Evolutionary conservation across 306 rosid genomes (phyloP).

Genomic region (Prunus davidiana): DNA sequence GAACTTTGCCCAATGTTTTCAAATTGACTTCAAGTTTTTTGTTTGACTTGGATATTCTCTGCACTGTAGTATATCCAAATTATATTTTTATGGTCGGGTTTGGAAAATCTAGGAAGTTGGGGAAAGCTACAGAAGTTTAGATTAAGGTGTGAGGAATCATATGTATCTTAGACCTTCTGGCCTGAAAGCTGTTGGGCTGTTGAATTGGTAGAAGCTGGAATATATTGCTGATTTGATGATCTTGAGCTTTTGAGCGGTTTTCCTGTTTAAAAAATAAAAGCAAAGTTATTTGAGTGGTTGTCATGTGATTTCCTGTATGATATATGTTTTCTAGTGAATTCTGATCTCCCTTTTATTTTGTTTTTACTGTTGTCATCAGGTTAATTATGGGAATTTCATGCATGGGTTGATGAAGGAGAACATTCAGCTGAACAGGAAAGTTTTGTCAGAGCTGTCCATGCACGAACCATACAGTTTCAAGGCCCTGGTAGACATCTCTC

Average conservation of each 20-base stretch:
- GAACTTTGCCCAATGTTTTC: no score
- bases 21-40: neutral
- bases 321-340: neutral
- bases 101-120: neutral
- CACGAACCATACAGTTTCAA: constrained; percentile 85
- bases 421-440: constrained; percentile 88
- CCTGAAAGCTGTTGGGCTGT: neutral
- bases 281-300: neutral
- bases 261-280: neutral
- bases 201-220: neutral
- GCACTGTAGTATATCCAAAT: neutral
- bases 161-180: neutral
- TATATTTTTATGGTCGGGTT: neutral
- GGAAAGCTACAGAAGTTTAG: neutral
- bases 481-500: constrained; percentile 70
- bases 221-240: neutral
- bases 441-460: constrained; percentile 83
- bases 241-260: neutral
- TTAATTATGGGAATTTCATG: constrained; percentile 89
- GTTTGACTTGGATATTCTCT: neutral
- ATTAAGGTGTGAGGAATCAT: neutral
- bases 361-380: constrained; percentile 36
- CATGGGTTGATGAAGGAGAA: constrained; percentile 90
- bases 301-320: neutral
- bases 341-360: neutral